Base-by-base conservation (phyloP, 345 rosid species). In the Barbarea vulgaris region DNA sequence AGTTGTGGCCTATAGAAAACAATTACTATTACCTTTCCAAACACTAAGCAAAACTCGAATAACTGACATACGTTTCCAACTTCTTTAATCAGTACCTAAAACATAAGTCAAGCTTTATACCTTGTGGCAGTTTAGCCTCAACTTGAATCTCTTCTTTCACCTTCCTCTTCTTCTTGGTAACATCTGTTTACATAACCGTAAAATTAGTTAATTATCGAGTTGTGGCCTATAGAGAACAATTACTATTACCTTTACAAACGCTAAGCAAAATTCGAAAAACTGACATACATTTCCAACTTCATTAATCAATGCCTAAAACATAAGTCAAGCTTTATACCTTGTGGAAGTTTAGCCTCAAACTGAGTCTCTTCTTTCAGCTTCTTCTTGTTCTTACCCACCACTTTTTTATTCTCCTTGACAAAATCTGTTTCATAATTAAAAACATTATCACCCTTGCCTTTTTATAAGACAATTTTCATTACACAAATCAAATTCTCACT, bases 41-140 rank as follows among this genome's bases (percentile, higher is more conserved):
- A 93, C 77, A 93, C 86, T 56, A 83, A 73, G 77, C 96, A 89
- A 79, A 93, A 93, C 82, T 87, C 94, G 24, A 88, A 71, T 77
- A 91, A 86, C 70, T 91, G 97, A 73, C 86, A 80, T 36, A 87
- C 88, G 48, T 86, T 80, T 34, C 97, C 98, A 61, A 78, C 82
- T 73, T 80, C 84, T 60, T 88, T 81, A 50, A 81, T 69, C 90
- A 72, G 85, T 61, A 33, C 93, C 90, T 17, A 83, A 85, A 54
- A 93, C 77, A 58, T 78, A 67, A 64, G 54, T 80, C 81, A 85
- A 81, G 84, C 61, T 59, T n/a, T 51, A 79, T 67, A 53, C 89
- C 87, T 34, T 59, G 75, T 51, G 98, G 93, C 81, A 88, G 71
- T 62, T 53, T 72, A 77, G 85, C 55, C 14, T 73, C 82, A 36